Conservation (phyloP, 73 alveolate species). For the Blepharisma japonicum region DNA sequence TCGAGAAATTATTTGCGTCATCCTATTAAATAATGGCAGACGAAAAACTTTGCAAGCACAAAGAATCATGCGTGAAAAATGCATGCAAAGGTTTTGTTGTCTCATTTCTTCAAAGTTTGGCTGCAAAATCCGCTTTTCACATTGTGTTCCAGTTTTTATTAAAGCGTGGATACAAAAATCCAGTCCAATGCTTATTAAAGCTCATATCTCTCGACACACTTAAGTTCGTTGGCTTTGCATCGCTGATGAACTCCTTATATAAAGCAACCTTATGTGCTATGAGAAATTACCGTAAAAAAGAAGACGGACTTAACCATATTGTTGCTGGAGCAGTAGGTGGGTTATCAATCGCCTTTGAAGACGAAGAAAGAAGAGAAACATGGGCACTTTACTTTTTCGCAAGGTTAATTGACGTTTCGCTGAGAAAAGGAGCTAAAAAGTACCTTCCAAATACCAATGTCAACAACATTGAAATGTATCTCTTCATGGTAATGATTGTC, state of each 20-base stretch:
- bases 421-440: not conserved
- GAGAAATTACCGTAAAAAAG: slow-evolving; percentile 12
- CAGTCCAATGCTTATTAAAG: not conserved
- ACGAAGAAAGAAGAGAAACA: slow-evolving; percentile 23
- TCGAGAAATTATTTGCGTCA: no score
- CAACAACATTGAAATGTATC: slow-evolving; percentile 8
- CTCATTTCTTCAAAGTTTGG: slow-evolving; percentile 5
- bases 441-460: not conserved
- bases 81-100: not conserved
- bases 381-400: slow-evolving; percentile 23
- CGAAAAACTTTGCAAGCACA: slow-evolving; percentile 18
- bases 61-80: slow-evolving; percentile 9
- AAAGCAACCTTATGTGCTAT: slow-evolving; percentile 7
- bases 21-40: not conserved
- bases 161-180: not conserved
- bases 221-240: slow-evolving; percentile 1
- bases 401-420: not conserved
- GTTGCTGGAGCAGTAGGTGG: slow-evolving; percentile 11
- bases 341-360: not conserved
- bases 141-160: not conserved
- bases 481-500: slow-evolving; percentile 20
- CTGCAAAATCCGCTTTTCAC: slow-evolving; percentile 4
- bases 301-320: slow-evolving; percentile 15
- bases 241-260: not conserved
- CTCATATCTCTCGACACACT: not conserved